Evolutionary conservation across 208 protist genomes (phyloP).

Genomic region (Leishmania guyanensis): DNA sequence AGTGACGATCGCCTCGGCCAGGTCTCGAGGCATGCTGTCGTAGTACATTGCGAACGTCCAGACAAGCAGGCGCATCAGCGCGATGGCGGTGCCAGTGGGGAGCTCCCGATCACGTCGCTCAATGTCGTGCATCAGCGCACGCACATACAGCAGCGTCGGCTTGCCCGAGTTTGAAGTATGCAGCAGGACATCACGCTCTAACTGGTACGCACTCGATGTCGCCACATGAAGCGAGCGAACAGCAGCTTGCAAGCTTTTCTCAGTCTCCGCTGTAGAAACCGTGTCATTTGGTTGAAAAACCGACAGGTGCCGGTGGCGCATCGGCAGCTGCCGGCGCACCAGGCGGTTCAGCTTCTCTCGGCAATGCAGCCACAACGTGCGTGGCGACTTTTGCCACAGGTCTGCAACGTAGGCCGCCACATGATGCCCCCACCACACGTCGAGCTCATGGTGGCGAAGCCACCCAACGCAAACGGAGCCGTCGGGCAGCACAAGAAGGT

Average conservation of each 20-base stretch:
- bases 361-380: background rate
- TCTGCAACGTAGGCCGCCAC: constrained; percentile 18
- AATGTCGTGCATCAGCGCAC: background rate
- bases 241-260: background rate
- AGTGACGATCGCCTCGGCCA: background rate
- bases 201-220: background rate
- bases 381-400: constrained; percentile 15
- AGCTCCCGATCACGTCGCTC: background rate
- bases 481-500: constrained; percentile 20
- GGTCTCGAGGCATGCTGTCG: background rate
- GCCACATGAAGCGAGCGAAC: background rate
- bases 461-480: constrained; percentile 17
- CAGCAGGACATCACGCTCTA: constrained; percentile 1
- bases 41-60: background rate
- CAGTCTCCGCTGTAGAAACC: constrained; percentile 1
- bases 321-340: constrained; percentile 4
- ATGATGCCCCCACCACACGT: constrained; percentile 9
- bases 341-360: background rate
- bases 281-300: background rate
- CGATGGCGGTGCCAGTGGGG: constrained; percentile 19
- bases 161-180: background rate
- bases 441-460: constrained; percentile 23
- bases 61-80: constrained; percentile 18
- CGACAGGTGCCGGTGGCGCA: constrained; percentile 3
- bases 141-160: background rate